Conservation (phyloP, 129 eudicot species). For the Lactuca saligna region DNA sequence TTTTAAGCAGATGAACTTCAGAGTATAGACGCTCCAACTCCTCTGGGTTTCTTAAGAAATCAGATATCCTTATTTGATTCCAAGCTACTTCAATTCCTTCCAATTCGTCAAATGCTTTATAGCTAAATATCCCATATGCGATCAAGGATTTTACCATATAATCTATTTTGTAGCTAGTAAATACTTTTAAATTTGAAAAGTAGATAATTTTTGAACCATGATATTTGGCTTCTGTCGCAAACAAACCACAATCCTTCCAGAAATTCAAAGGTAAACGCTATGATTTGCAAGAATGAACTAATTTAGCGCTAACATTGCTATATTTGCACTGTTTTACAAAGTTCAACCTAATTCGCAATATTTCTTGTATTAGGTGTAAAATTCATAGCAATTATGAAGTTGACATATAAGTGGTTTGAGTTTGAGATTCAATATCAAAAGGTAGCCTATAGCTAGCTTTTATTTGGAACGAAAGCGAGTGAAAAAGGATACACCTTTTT, state of each 20-base stretch:
- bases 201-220: neutral
- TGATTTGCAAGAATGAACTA: too few species aligned
- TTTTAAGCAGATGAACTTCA: constrained; percentile 57
- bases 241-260: too few species aligned
- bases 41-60: constrained; percentile 54
- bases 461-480: neutral
- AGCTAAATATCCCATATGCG: constrained; percentile 25
- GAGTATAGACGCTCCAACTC: constrained; percentile 60
- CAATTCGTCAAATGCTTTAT: constrained; percentile 64
- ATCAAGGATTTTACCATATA: constrained; percentile 7
- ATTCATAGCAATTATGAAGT: constrained; percentile 1
- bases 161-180: neutral
- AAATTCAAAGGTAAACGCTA: too few species aligned
- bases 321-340: constrained; percentile 3
- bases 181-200: neutral
- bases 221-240: too few species aligned
- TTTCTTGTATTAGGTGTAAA: neutral
- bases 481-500: constrained; percentile 50
- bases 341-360: neutral
- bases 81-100: constrained; percentile 70
- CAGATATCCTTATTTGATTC: constrained; percentile 52
- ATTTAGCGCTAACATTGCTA: neutral
- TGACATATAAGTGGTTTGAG: constrained; percentile 1
- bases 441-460: neutral
- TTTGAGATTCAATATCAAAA: constrained; percentile 3